These are phyloP conservation scores for Vitis rotundifolia DNA, from an alignment of 164 flowering plant genomes.

Conservation along the genomic window DNA sequence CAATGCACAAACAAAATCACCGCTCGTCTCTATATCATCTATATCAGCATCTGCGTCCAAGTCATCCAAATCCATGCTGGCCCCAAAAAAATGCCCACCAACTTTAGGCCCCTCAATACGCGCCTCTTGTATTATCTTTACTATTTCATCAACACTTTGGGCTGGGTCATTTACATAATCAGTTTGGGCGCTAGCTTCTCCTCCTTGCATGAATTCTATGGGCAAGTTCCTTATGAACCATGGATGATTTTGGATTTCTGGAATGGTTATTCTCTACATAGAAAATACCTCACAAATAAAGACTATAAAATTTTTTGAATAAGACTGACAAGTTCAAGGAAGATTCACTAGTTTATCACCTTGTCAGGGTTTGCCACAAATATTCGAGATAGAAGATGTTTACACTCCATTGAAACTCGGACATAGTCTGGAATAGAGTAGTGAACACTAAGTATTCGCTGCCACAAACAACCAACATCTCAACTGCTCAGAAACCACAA, in stretches of 20 bases:
- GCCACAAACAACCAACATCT: constrained; percentile 13
- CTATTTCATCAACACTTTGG: constrained; percentile 70
- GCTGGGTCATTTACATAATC: constrained; percentile 29
- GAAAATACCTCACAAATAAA: not conserved
- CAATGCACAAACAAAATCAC: constrained; percentile 73
- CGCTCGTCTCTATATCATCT: constrained; percentile 73
- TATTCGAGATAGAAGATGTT: constrained; percentile 58
- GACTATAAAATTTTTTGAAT: not conserved
- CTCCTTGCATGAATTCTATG: constrained; percentile 40
- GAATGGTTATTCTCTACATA: constrained; percentile 62
- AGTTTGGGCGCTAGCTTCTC: constrained; percentile 25
- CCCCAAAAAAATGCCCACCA: constrained; percentile 42
- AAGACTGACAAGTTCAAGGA: not conserved
- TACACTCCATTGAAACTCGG: constrained; percentile 55
- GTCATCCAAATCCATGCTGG: constrained; percentile 80
- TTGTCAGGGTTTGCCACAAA: constrained; percentile 65
- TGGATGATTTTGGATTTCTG: constrained; percentile 57
- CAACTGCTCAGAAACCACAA: not conserved
- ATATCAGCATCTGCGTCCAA: constrained; percentile 67
- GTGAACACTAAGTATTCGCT: constrained; percentile 63
- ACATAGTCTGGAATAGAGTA: constrained; percentile 63
- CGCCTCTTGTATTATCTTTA: constrained; percentile 76
- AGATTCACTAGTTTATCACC: constrained; percentile 22
- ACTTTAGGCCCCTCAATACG: constrained; percentile 35
- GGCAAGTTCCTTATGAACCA: constrained; percentile 66